A percentile compares a stretch with the other conserved stretches of the same genome.
These are phyloP conservation scores for Crithidia bombi DNA, from an alignment of 208 protist genomes.

Conservation along the genomic window DNA sequence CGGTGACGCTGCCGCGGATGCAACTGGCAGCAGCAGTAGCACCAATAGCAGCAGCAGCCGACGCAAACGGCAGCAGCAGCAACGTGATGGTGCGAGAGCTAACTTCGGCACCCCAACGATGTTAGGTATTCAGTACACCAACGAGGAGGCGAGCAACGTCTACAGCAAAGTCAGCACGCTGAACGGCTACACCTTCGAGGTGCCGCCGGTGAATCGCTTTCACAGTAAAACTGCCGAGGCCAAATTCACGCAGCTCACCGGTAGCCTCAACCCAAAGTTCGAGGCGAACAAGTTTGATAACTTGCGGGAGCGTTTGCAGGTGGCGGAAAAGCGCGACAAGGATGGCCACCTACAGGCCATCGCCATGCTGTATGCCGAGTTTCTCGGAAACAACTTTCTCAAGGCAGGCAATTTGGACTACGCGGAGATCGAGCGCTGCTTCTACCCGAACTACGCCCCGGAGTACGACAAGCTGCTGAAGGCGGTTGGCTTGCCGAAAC, in stretches of 20 bases:
- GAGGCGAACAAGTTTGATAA: conserved; percentile 81
- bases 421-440: conserved; percentile 80
- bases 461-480: conserved; percentile 56
- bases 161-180: conserved; percentile 78
- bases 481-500: conserved; percentile 62
- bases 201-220: conserved; percentile 79
- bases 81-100: conserved; percentile 18
- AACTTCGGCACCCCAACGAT: conserved; percentile 56
- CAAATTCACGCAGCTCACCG: conserved; percentile 78
- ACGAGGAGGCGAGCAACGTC: conserved; percentile 70
- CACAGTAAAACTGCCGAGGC: conserved; percentile 78
- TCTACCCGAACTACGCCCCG: conserved; percentile 80
- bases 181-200: conserved; percentile 80
- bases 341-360: conserved; percentile 81
- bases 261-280: conserved; percentile 75
- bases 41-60: conserved; percentile 4
- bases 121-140: conserved; percentile 77
- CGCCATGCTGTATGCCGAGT: conserved; percentile 83
- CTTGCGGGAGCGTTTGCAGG: conserved; percentile 75
- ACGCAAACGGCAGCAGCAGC: conserved; percentile 9
- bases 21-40: conserved; percentile 5
- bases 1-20: not conserved
- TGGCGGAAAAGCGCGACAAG: conserved; percentile 69
- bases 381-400: conserved; percentile 75
- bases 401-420: conserved; percentile 63